phyloP scores from a whole-genome alignment of 2,329 filamentous ascomycete genomes.

The Thermothelomyces thermophilus region DNA sequence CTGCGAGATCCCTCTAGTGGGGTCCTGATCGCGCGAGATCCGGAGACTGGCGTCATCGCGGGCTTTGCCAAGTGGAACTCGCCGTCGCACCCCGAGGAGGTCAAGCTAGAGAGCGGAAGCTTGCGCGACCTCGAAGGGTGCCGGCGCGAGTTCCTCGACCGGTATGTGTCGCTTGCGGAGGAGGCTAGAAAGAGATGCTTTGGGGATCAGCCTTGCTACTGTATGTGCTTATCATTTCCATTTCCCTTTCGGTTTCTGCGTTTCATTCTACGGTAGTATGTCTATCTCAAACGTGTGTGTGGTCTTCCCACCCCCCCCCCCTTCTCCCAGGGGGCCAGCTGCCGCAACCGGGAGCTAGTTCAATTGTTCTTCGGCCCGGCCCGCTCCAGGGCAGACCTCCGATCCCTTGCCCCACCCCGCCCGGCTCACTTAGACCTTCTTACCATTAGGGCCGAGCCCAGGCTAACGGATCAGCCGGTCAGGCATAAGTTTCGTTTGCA shows the following conservation, averaged over 20 bases:
- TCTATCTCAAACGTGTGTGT: too few species aligned
- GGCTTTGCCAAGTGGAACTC: slow-evolving; percentile 35
- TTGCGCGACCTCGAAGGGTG: slow-evolving; percentile 24
- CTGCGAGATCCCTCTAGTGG: slow-evolving; percentile 26
- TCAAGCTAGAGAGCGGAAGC: slow-evolving; percentile 23
- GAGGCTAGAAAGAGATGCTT: slow-evolving; percentile 29
- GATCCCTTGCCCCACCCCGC: neutral
- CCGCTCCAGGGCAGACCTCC: neutral
- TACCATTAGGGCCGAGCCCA: neutral
- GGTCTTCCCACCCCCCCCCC: too few species aligned
- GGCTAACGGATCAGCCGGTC: neutral
- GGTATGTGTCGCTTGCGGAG: slow-evolving; percentile 29
- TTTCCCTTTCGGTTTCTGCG: neutral
- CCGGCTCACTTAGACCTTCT: neutral
- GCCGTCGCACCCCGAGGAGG: slow-evolving; percentile 12
- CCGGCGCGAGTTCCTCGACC: slow-evolving; percentile 31
- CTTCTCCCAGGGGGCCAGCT: too few species aligned
- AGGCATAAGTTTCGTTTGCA: slow-evolving; percentile 36
- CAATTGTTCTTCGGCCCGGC: slow-evolving; percentile 1
- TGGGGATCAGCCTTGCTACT: slow-evolving; percentile 30
- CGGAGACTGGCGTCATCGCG: slow-evolving; percentile 26
- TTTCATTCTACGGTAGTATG: too few species aligned
- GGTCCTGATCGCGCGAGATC: slow-evolving; percentile 32
- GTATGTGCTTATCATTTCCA: slow-evolving; percentile 30
- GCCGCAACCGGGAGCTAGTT: neutral